Percentiles rank a stretch among this genome's conserved stretches.
Evolutionary conservation across 2,329 filamentous ascomycete species (phyloP).

Genomic region (Fusarium brevicatenulatum): DNA sequence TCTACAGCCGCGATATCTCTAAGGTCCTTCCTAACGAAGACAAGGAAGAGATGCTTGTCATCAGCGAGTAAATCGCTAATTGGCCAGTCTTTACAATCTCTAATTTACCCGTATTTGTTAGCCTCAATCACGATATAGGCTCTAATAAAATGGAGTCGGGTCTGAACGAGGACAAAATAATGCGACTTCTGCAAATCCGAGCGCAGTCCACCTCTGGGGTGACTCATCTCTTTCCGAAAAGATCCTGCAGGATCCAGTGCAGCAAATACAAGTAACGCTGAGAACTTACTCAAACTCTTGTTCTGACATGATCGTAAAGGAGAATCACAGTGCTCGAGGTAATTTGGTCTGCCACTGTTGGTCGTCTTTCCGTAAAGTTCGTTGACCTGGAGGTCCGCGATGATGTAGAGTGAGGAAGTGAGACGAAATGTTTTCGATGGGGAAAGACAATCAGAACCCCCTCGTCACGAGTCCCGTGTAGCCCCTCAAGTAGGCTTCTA

Average conservation of each 20-base stretch:
- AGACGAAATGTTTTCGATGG: neutral
- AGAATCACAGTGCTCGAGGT: too few relatives aligned
- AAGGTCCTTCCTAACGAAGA: neutral
- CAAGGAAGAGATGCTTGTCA: neutral
- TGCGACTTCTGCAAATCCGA: neutral
- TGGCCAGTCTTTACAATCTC: rapidly evolving
- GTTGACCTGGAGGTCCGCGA: too few relatives aligned
- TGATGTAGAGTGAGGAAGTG: too few relatives aligned
- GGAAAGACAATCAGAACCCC: too few relatives aligned
- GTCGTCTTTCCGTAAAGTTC: too few relatives aligned
- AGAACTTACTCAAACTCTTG: neutral
- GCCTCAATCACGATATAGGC: neutral
- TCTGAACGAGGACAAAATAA: too few relatives aligned
- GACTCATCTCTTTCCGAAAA: rapidly evolving
- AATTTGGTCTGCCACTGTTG: neutral
- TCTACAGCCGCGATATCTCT: neutral
- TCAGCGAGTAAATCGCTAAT: rapidly evolving
- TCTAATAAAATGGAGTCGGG: too few relatives aligned
- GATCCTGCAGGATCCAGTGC: rapidly evolving
- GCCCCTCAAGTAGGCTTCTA: neutral
- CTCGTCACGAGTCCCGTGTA: neutral
- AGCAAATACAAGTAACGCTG: neutral
- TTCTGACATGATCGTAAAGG: neutral
- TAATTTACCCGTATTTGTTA: too few relatives aligned
- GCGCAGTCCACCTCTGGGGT: neutral